Evolutionary conservation across 2,329 filamentous ascomycete genomes (phyloP).

Genomic region (Fusarium illudens): DNA sequence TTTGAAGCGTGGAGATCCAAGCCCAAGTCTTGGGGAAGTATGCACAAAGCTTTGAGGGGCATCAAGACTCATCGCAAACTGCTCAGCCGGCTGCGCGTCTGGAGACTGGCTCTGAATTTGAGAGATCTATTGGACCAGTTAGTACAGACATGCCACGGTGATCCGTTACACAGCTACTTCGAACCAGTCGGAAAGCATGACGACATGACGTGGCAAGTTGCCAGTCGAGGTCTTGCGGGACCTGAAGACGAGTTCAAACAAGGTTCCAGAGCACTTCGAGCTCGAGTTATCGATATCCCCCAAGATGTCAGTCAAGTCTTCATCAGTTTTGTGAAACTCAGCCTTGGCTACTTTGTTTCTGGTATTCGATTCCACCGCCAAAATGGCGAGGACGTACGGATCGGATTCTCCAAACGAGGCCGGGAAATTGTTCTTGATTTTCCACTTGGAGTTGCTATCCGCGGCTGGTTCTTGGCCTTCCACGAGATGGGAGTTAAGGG

Average conservation of each 20-base stretch:
- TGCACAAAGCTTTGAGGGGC: neutral
- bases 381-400: neutral
- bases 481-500: slow-evolving; percentile 1
- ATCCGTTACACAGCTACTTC: neutral
- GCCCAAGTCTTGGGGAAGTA: slow-evolving; percentile 4
- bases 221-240: slow-evolving; percentile 2
- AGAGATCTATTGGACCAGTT: slow-evolving; percentile 1
- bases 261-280: slow-evolving; percentile 8
- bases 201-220: neutral
- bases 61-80: neutral
- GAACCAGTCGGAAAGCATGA: neutral
- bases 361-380: slow-evolving; percentile 8
- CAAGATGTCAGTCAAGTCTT: neutral
- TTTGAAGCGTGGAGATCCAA: neutral
- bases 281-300: neutral
- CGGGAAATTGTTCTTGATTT: neutral
- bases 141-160: neutral
- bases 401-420: slow-evolving; percentile 2
- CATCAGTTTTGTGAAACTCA: slow-evolving; percentile 2
- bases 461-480: slow-evolving; percentile 7
- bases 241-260: neutral
- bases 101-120: slow-evolving; percentile 4
- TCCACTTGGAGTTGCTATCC: neutral
- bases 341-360: slow-evolving; percentile 2
- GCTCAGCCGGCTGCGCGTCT: slow-evolving; percentile 16